Conservation (phyloP, 495 filamentous ascomycete species). For the Daldinia decipiens region DNA sequence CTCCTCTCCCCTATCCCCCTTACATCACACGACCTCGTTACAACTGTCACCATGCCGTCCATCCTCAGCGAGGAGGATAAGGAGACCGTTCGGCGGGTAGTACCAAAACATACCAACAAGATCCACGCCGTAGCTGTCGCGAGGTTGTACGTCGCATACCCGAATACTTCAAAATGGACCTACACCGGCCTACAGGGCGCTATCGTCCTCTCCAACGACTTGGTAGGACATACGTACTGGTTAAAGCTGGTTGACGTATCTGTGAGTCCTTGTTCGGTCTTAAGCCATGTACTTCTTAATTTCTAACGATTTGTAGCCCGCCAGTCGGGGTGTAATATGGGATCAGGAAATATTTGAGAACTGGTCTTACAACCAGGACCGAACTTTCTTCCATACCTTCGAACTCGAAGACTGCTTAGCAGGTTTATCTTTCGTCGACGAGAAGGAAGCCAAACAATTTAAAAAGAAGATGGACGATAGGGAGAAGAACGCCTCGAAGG, state of each 20-base stretch:
- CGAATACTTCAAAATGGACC: conserved; percentile 86
- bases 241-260: conserved; percentile 96
- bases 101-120: conserved; percentile 93
- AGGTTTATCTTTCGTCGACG: conserved; percentile 89
- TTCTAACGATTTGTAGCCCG: conserved; percentile 64
- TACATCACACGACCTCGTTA: conserved; percentile 35
- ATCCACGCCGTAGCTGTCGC: conserved; percentile 94
- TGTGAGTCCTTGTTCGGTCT: conserved; percentile 60
- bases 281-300: conserved; percentile 1
- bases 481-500: conserved; percentile 92
- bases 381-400: conserved; percentile 96
- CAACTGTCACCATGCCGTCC: conserved; percentile 74
- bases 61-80: conserved; percentile 92
- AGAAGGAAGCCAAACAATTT: conserved; percentile 95
- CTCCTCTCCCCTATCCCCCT: conserved; percentile 17
- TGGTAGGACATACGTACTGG: conserved; percentile 96
- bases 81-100: conserved; percentile 87
- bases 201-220: conserved; percentile 90
- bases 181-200: conserved; percentile 95
- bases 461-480: conserved; percentile 93
- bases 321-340: conserved; percentile 92
- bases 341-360: conserved; percentile 97
- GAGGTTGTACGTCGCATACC: conserved; percentile 92
- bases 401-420: conserved; percentile 92
- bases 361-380: conserved; percentile 94